phyloP scores from a whole-genome alignment of 75 land plant genomes.

The Cunninghamia lanceolata region DNA sequence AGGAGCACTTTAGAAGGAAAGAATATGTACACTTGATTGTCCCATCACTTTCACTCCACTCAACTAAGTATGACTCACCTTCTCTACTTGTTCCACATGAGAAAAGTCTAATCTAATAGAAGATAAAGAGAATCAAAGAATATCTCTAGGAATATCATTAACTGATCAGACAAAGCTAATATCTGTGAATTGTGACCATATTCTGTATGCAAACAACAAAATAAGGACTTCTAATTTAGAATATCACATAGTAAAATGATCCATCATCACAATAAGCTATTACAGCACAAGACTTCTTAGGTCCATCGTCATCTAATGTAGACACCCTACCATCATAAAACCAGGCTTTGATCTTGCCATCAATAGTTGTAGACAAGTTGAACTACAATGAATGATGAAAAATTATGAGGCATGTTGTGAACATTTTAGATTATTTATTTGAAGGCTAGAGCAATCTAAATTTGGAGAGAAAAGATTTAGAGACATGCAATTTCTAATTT shows the following conservation, averaged over 20 bases:
- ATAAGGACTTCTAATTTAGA: neutral
- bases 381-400: neutral
- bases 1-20: slow-evolving; percentile 56
- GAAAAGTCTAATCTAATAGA: too few species aligned
- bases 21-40: slow-evolving; percentile 59
- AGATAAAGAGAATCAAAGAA: too few species aligned
- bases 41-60: too few species aligned
- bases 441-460: too few species aligned
- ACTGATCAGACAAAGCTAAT: neutral
- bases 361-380: slow-evolving; percentile 13
- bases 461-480: too few species aligned
- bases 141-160: neutral
- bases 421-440: neutral
- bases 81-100: too few species aligned
- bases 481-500: too few species aligned
- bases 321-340: neutral
- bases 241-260: neutral
- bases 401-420: too few species aligned
- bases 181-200: neutral
- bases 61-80: too few species aligned
- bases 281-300: slow-evolving; percentile 11
- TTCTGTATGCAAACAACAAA: too few species aligned
- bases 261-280: slow-evolving; percentile 20
- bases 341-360: too few species aligned
- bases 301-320: neutral